phyloP scores from a whole-genome alignment of 2,329 filamentous ascomycete genomes.

The Pyrenochaeta sp. region DNA sequence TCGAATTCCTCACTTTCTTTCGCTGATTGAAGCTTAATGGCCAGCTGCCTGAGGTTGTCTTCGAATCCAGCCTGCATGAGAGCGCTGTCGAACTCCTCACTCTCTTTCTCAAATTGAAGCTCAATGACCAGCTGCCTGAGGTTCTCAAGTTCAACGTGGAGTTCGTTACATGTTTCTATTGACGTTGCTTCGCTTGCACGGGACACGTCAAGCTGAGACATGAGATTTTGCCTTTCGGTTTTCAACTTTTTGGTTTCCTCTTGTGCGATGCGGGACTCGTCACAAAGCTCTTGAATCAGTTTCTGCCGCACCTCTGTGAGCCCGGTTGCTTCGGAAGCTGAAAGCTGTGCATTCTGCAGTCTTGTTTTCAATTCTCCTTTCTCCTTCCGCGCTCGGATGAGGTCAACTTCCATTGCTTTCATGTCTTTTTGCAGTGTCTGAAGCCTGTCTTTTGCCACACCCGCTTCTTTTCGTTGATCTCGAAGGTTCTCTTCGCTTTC shows the following conservation, averaged over 20 bases:
- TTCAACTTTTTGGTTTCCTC: conserved; percentile 8
- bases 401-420: conserved; percentile 8
- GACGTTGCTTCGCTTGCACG: conserved; percentile 12
- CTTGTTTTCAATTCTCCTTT: conserved; percentile 13
- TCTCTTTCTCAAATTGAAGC: conserved; percentile 9
- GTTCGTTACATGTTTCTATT: too few species aligned
- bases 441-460: conserved; percentile 9
- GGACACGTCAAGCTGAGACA: conserved; percentile 11
- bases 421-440: conserved; percentile 10
- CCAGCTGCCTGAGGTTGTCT: conserved; percentile 9
- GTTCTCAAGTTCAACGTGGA: conserved; percentile 11
- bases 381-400: conserved; percentile 12
- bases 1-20: conserved; percentile 11
- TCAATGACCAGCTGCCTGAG: conserved; percentile 19
- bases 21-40: conserved; percentile 12
- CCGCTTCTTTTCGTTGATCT: conserved; percentile 9
- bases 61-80: conserved; percentile 4
- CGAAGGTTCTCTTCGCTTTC: conserved; percentile 16
- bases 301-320: conserved; percentile 12
- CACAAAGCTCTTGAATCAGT: too few species aligned
- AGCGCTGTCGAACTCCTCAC: conserved; percentile 11
- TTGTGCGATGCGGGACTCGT: conserved; percentile 11
- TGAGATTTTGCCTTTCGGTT: conserved; percentile 18
- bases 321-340: conserved; percentile 8
- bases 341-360: conserved; percentile 7